Evolutionary conservation across 2,329 filamentous ascomycete genomes (phyloP).

Genomic region (Chaetomium globosum): DNA sequence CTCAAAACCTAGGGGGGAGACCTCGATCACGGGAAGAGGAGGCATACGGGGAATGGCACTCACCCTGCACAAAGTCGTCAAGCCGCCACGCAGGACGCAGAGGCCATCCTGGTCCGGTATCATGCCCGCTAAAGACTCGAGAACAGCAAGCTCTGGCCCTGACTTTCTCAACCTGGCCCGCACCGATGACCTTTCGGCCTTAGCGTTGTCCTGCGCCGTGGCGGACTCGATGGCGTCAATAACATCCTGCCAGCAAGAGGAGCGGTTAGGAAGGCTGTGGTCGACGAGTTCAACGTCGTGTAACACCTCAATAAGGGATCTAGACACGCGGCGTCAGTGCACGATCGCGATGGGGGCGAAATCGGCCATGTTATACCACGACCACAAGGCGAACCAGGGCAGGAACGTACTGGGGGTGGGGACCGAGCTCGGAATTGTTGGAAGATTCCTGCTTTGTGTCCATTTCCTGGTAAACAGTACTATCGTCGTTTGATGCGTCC

Average conservation of each 20-base stretch:
- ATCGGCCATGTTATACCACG: neutral
- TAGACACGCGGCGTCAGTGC: neutral
- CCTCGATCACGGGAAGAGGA: neutral
- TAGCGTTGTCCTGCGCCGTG: constrained; percentile 7
- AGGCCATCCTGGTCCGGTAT: constrained; percentile 17
- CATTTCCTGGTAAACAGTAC: neutral
- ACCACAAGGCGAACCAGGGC: neutral
- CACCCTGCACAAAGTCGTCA: constrained; percentile 4
- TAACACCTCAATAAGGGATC: constrained; percentile 5
- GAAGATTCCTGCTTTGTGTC: neutral
- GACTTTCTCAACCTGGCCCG: constrained; percentile 13
- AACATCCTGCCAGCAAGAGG: constrained; percentile 10
- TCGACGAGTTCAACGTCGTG: constrained; percentile 6
- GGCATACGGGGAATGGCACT: neutral
- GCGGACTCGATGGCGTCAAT: constrained; percentile 14
- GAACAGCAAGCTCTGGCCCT: constrained; percentile 4
- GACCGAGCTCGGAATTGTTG: neutral
- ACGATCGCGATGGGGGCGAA: neutral
- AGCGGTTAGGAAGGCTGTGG: neutral
- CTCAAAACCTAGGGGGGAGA: neutral
- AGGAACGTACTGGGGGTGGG: neutral
- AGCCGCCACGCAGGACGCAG: constrained; percentile 6
- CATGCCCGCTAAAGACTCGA: constrained; percentile 5
- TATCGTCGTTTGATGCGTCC: neutral
- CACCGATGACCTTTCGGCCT: constrained; percentile 1